A percentile compares a stretch with the other conserved stretches of the same genome.
phyloP scores from a whole-genome alignment of 345 rosid genomes.

The Eucalyptus curtisii region DNA sequence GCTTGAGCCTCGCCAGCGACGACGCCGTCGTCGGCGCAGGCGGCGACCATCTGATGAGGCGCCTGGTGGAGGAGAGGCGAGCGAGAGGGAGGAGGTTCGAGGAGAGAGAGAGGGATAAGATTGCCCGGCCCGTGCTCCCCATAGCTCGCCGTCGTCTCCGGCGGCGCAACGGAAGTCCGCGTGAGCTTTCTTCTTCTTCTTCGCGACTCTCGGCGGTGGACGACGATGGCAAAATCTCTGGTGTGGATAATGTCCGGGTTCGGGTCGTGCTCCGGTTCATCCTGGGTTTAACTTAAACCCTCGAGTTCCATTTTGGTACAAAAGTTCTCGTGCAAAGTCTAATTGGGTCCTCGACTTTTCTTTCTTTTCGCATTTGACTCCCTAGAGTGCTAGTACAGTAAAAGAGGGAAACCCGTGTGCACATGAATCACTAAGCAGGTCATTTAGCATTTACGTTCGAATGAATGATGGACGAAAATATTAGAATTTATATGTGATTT shows the following conservation, averaged over 20 bases:
- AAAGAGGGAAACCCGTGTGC: neutral
- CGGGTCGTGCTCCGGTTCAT: neutral
- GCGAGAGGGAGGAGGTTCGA: neutral
- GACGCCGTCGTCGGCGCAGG: neutral
- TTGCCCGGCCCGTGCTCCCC: constrained; percentile 42
- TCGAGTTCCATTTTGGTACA: neutral
- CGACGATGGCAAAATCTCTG: neutral
- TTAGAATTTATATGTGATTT: neutral
- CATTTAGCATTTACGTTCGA: neutral
- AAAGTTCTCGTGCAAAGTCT: neutral
- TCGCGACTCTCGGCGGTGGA: neutral
- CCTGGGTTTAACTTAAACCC: neutral
- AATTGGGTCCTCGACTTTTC: neutral
- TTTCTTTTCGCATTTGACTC: neutral
- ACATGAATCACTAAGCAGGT: neutral
- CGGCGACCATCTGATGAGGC: constrained; percentile 31
- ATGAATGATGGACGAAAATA: neutral
- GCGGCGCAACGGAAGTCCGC: neutral
- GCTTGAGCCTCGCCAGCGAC: neutral
- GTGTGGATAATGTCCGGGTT: neutral
- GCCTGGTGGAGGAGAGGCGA: constrained; percentile 9
- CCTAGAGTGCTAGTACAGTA: neutral
- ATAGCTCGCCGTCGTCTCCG: constrained; percentile 6
- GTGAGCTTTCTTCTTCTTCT: neutral
- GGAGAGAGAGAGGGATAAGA: constrained; percentile 21